Conservation (phyloP, 2,329 filamentous ascomycete genomes). For the Calonectria pteridis region DNA sequence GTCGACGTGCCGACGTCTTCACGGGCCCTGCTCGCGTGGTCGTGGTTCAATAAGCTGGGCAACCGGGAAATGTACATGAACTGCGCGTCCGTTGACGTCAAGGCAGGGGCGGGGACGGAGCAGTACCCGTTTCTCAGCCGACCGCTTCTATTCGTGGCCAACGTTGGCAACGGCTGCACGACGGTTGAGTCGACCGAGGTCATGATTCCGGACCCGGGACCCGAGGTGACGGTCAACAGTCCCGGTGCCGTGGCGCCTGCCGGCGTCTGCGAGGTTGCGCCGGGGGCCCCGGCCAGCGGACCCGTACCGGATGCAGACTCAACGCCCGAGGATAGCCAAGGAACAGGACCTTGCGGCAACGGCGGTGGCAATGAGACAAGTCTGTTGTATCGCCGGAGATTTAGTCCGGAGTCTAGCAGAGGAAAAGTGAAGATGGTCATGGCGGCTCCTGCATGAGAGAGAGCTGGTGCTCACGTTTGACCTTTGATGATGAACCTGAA, state of each 20-base stretch:
- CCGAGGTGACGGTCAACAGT: slow-evolving; percentile 54
- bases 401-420: neutral
- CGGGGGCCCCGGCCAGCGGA: neutral
- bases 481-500: neutral
- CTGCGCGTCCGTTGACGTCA: slow-evolving; percentile 71
- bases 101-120: slow-evolving; percentile 20
- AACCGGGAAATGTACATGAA: slow-evolving; percentile 80
- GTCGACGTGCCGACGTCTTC: slow-evolving; percentile 60
- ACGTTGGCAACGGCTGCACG: slow-evolving; percentile 68
- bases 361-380: neutral
- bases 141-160: slow-evolving; percentile 76
- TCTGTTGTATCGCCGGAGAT: neutral
- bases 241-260: slow-evolving; percentile 23
- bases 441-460: neutral
- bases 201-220: slow-evolving; percentile 72
- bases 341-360: neutral
- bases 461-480: neutral
- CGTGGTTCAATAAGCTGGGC: slow-evolving; percentile 72
- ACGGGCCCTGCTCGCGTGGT: slow-evolving; percentile 69
- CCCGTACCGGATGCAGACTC: neutral
- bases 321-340: neutral
- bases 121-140: slow-evolving; percentile 51
- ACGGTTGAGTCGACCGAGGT: slow-evolving; percentile 69
- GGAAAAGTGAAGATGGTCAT: neutral
- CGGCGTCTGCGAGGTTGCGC: slow-evolving; percentile 20